A percentile compares a stretch with the other conserved stretches of the same genome.
Evolutionary conservation across 331 rosid genomes (phyloP).

Genomic region (Quercus lobata): DNA sequence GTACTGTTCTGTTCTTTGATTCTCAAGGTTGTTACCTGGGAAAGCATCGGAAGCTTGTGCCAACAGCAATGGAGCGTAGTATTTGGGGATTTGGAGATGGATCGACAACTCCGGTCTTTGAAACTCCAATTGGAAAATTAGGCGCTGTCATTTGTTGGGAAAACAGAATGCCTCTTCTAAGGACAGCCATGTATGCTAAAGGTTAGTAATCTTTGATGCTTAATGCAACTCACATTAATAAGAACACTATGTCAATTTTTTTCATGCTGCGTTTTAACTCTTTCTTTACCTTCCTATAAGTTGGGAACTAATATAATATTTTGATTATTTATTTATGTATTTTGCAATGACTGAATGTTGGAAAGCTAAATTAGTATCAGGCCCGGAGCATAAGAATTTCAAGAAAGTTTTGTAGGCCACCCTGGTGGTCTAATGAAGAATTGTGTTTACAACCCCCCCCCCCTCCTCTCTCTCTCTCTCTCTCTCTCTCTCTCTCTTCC

Average conservation of each 20-base stretch:
- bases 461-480: no score
- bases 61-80: slow-evolving; percentile 71
- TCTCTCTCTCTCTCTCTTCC: no score
- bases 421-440: background rate
- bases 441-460: background rate
- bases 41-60: slow-evolving; percentile 93
- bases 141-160: slow-evolving; percentile 98
- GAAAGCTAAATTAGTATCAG: background rate
- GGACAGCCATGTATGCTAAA: slow-evolving; percentile 94
- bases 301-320: background rate
- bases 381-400: background rate
- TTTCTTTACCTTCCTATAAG: background rate
- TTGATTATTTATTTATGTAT: no score
- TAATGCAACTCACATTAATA: background rate
- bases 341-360: no score
- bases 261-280: background rate
- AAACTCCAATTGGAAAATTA: slow-evolving; percentile 84
- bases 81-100: slow-evolving; percentile 99
- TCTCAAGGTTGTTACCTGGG: slow-evolving; percentile 83
- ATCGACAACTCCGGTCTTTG: slow-evolving; percentile 87
- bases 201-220: slow-evolving; percentile 41
- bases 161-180: slow-evolving; percentile 83
- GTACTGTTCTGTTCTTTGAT: slow-evolving; percentile 81
- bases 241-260: background rate
- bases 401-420: background rate